phyloP scores from a whole-genome alignment of 2,329 filamentous ascomycete species.

The Colletotrichum higginsianum region DNA sequence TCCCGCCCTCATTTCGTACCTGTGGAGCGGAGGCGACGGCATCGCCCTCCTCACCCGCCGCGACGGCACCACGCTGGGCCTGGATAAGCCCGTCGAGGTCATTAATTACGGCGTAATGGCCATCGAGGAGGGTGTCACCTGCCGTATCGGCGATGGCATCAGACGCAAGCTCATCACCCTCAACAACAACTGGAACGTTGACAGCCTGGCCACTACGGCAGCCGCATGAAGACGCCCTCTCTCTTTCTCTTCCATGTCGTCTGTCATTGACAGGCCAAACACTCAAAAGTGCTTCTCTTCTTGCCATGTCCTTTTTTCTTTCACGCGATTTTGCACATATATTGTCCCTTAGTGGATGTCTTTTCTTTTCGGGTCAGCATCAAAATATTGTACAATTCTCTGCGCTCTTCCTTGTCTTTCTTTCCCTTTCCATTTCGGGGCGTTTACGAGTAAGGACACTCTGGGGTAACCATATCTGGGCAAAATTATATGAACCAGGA shows the following conservation, averaged over 20 bases:
- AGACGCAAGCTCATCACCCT: slow-evolving; percentile 57
- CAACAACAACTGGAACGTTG: slow-evolving; percentile 56
- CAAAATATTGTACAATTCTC: slow-evolving; percentile 22
- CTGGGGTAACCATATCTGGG: background rate
- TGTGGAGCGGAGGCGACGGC: slow-evolving; percentile 56
- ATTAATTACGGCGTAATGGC: slow-evolving; percentile 58
- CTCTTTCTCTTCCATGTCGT: background rate
- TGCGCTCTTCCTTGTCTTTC: background rate
- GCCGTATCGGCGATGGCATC: slow-evolving; percentile 62
- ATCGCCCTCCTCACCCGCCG: slow-evolving; percentile 50
- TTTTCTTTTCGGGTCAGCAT: background rate
- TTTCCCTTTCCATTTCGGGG: background rate
- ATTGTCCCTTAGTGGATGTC: slow-evolving; percentile 11
- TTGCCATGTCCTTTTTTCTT: slow-evolving; percentile 15
- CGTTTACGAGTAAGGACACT: slow-evolving; percentile 26
- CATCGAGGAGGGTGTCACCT: slow-evolving; percentile 58
- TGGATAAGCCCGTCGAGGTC: slow-evolving; percentile 57
- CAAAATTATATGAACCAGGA: slow-evolving; percentile 6
- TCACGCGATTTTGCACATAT: slow-evolving; percentile 12
- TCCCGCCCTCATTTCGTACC: slow-evolving; percentile 53
- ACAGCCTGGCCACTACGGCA: slow-evolving; percentile 43
- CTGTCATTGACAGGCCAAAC: slow-evolving; percentile 15
- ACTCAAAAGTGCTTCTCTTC: slow-evolving; percentile 30
- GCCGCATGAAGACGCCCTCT: slow-evolving; percentile 11
- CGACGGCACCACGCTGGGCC: slow-evolving; percentile 52